Evolutionary conservation across 2,329 filamentous ascomycete species (phyloP), one percentile per base, ranked within the genome.

Genomic region (Exophiala alcalophila): DNA sequence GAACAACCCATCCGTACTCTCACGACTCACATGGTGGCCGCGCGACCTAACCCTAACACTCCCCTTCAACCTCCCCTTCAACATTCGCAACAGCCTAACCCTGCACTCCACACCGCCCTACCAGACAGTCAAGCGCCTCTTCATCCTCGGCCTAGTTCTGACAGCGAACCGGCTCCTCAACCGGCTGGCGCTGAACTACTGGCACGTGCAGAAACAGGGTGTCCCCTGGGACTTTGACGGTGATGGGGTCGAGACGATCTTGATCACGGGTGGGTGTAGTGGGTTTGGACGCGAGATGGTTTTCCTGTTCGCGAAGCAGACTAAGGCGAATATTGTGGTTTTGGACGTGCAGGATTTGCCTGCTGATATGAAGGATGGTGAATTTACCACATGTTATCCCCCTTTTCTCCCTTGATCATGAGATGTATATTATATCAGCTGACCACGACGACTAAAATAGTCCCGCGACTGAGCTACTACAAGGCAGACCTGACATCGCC

Each of bases 251-350:
- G 55, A 57, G 31, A 41, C 48, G 14, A 50, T 57, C 16, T 12
- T 57, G 18, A 45, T 56, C 43, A 50, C 86, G 0, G 85, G 86
- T 4, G 86, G 86, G 5, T 80, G 81, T 28, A 78, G 78, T 42
- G 86, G 86, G 0, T 88, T 91, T 57, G 86, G 86, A 10, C 77
- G 74, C 14, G 66, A 74, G 25, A 72, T 87, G 3, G 83, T 84
- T 10, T 71, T 73, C 51, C 61, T 82, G 39, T 69, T 92, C n/a
- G 80, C 78, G 0, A 76, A 81, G 59, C 69, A 42, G 15, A 52
- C 66, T 47, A 77, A 76, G 1, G 70, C 85, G 53, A 84, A 77
- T 52, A 81, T 89, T 23, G 81, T 81, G 0, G 80, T 89, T 2
- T 61, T 90, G 24, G 86, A 91, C 64, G 72, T 86, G 23, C 78